Evolutionary conservation across 2,329 filamentous ascomycete genomes (phyloP).

Genomic region (Phyllosticta ampelicida): DNA sequence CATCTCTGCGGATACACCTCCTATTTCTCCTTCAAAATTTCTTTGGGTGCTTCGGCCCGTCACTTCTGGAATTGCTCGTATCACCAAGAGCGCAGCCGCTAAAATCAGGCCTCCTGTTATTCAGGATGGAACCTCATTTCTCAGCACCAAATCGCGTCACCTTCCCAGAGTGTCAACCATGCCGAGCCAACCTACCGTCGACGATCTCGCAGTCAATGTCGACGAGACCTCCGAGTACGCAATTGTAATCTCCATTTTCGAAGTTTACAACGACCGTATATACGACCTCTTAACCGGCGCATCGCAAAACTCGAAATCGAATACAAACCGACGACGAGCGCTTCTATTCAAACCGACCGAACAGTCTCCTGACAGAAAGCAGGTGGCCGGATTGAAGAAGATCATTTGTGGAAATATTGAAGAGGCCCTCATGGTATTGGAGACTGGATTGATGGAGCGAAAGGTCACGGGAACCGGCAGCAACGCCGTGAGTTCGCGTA

Average conservation of each 20-base stretch:
- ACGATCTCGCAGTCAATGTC: conserved; percentile 44
- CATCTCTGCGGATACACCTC: neutral
- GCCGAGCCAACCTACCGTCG: conserved; percentile 64
- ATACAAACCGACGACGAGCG: conserved; percentile 54
- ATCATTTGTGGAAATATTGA: conserved; percentile 71
- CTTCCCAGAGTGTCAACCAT: conserved; percentile 60
- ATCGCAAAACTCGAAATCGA: conserved; percentile 43
- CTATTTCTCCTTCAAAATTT: conserved; percentile 1
- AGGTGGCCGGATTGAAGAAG: conserved; percentile 85
- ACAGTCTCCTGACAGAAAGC: conserved; percentile 77
- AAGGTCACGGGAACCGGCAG: conserved; percentile 83
- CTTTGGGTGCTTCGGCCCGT: conserved; percentile 23
- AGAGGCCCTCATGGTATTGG: conserved; percentile 81
- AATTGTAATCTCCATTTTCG: conserved; percentile 92
- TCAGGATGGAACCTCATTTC: conserved; percentile 47
- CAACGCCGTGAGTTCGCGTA: conserved; percentile 85
- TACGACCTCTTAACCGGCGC: conserved; percentile 74
- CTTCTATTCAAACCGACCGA: conserved; percentile 90
- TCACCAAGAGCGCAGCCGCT: conserved; percentile 19
- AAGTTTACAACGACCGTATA: conserved; percentile 97
- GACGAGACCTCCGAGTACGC: conserved; percentile 69
- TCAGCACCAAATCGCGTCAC: conserved; percentile 42
- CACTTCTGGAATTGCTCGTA: conserved; percentile 16
- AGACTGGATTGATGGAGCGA: conserved; percentile 78
- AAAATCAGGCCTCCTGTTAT: conserved; percentile 19